Percentiles rank a stretch among this genome's conserved stretches.
Conservation (phyloP, 2,329 filamentous ascomycete genomes). For the Epichloe gansuensis region DNA sequence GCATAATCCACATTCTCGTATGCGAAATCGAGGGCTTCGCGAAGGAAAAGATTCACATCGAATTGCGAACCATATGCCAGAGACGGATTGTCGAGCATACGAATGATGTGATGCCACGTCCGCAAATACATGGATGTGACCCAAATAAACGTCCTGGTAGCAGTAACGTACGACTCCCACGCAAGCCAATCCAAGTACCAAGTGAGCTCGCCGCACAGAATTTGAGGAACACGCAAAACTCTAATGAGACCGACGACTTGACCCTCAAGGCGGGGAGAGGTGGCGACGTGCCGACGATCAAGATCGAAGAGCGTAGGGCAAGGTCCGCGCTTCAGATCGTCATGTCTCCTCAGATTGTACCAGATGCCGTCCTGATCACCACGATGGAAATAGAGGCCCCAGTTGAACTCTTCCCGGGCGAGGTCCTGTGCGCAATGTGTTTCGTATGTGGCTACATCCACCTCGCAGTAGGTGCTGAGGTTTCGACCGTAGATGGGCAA, state of each 20-base stretch:
- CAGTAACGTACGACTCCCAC: conserved; percentile 11
- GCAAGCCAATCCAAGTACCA: conserved; percentile 23
- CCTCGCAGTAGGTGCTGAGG: conserved; percentile 2
- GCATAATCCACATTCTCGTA: conserved; percentile 18
- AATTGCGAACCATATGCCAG: conserved; percentile 11
- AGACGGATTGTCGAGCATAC: not conserved
- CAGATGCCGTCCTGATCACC: conserved; percentile 14
- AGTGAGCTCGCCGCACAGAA: conserved; percentile 12
- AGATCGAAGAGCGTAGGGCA: conserved; percentile 10
- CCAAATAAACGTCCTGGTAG: conserved; percentile 19
- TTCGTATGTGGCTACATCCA: conserved; percentile 11
- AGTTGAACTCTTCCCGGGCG: conserved; percentile 20
- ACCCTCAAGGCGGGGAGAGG: conserved; percentile 17
- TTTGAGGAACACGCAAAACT: conserved; percentile 13
- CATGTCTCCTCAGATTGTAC: conserved; percentile 10
- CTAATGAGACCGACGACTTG: conserved; percentile 20
- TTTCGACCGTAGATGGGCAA: not conserved
- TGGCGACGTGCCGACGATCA: conserved; percentile 9
- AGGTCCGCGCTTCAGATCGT: not conserved
- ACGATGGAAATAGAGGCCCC: conserved; percentile 25
- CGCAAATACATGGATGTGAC: conserved; percentile 18
- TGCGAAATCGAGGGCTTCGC: conserved; percentile 18
- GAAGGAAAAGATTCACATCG: conserved; percentile 15
- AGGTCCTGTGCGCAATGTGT: conserved; percentile 10
- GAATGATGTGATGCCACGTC: conserved; percentile 13